phyloP scores from a whole-genome alignment of 257 asterid genomes.

The Catharanthus roseus region DNA sequence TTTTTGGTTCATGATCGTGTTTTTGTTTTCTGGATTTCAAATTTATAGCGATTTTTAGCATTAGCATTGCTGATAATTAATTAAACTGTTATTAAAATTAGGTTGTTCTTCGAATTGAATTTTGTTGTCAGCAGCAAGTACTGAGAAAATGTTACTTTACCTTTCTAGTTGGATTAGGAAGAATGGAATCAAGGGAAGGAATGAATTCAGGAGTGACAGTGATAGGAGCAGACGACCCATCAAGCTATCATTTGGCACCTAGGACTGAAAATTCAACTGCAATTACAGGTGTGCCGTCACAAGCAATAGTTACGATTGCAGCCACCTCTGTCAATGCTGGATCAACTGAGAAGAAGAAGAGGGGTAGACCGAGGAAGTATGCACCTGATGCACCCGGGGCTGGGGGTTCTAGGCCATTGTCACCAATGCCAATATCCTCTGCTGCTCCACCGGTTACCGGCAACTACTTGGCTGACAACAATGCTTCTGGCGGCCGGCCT shows the following conservation, averaged over 20 bases:
- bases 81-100: not conserved
- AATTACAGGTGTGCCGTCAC: slow-evolving; percentile 23
- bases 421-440: slow-evolving; percentile 46
- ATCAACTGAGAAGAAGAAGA: slow-evolving; percentile 66
- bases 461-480: slow-evolving; percentile 39
- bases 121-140: not conserved
- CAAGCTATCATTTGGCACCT: slow-evolving; percentile 53
- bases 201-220: slow-evolving; percentile 49
- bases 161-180: slow-evolving; percentile 1
- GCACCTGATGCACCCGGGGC: slow-evolving; percentile 49
- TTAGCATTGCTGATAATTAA: too few relatives aligned
- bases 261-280: slow-evolving; percentile 38
- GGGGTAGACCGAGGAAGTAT: slow-evolving; percentile 93
- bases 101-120: not conserved
- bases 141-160: not conserved
- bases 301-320: slow-evolving; percentile 1
- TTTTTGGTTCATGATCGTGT: not conserved
- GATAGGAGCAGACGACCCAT: slow-evolving; percentile 52
- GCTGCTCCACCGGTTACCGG: slow-evolving; percentile 46
- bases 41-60: too few relatives aligned
- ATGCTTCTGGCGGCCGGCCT: slow-evolving; percentile 28
- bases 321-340: slow-evolving; percentile 23
- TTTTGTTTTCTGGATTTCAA: not conserved
- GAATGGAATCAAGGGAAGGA: slow-evolving; percentile 66
- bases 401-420: slow-evolving; percentile 32